Evolutionary conservation across 1,139 yeast species (phyloP), one percentile per base, ranked within the genome.

Genomic region (Sugiyamaella pinicola): DNA sequence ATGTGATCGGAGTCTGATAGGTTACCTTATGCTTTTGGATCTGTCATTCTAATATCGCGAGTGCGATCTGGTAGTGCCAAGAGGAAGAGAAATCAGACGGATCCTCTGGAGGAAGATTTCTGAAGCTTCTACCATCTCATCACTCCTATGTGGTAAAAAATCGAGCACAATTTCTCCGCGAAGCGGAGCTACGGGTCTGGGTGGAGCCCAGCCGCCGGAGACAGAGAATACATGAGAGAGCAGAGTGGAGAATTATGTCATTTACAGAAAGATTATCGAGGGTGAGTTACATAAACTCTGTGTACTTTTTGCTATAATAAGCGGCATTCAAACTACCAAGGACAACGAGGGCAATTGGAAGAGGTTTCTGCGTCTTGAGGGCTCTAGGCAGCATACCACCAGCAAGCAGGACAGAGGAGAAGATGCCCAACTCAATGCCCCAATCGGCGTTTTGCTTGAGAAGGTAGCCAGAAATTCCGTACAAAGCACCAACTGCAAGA

Each of bases 371-470:
- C 17, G 81, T 74, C 38, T 82, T 81, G 47, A 82, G 62, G 8
- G 91, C 82, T 62, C 98, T 79, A 18, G 82, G 79, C 15, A 85
- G 62, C 19, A 93, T 90, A 40, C 78, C 79, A 28, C 52, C 55
- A 12, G 85, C 70, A 61, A 90, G 76, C 10, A 85, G 65, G 0
- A 82, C 64, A 19, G 95, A 84, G 1, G 91, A 80, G 8, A 84
- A 87, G 52, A 89, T 73, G 0, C 96, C 96, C 40, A 86, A 67
- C 67, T 87, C 93, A 60, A 90, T 76, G 31, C 96, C 97, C 72
- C 81, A 82, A 66, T 87, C 89, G 56, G 82, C 83, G 67, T 88
- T 87, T 55, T 83, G 74, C 58, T 81, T 79, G 59, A 88, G 75
- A 61, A 90, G 75, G 70, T 87, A 87, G 33, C 96, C 96, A 1